These are phyloP conservation scores for Chaetomium sp. DNA, from an alignment of 2,329 filamentous ascomycete species.

Conservation along the genomic window DNA sequence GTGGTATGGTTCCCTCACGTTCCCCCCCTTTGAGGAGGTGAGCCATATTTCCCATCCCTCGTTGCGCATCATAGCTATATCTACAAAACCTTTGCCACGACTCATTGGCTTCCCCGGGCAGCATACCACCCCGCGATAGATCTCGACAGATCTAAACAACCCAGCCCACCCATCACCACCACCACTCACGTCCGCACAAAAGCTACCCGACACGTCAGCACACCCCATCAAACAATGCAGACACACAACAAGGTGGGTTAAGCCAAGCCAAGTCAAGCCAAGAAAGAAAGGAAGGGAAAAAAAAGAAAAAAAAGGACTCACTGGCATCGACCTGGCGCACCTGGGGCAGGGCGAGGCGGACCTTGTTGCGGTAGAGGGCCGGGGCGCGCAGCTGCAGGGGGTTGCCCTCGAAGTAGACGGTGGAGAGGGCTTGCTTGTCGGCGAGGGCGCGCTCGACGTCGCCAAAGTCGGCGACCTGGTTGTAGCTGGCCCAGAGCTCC, in stretches of 20 bases:
- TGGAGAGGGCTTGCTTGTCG: constrained; percentile 78
- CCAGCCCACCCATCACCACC: not conserved
- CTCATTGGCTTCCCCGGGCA: not conserved
- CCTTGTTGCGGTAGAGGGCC: constrained; percentile 93
- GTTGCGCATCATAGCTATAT: not conserved
- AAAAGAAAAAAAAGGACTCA: constrained; percentile 58
- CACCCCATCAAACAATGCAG: not conserved
- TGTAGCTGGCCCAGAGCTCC: constrained; percentile 94
- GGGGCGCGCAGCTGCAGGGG: constrained; percentile 78
- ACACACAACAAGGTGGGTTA: not conserved
- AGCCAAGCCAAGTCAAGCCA: not conserved
- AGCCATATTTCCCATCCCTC: not conserved
- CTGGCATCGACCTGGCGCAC: constrained; percentile 95
- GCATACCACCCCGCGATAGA: not conserved
- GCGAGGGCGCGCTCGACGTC: constrained; percentile 77
- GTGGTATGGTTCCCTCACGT: not conserved
- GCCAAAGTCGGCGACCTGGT: constrained; percentile 74
- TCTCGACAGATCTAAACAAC: not conserved
- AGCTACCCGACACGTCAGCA: not conserved
- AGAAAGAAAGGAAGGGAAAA: not conserved
- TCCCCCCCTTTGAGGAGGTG: not conserved
- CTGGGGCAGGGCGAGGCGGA: constrained; percentile 82
- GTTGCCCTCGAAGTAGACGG: constrained; percentile 96
- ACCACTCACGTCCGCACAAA: not conserved
- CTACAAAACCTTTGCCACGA: not conserved